Evolutionary conservation across 1,139 yeast species (phyloP).

Genomic region (Candida sp.): DNA sequence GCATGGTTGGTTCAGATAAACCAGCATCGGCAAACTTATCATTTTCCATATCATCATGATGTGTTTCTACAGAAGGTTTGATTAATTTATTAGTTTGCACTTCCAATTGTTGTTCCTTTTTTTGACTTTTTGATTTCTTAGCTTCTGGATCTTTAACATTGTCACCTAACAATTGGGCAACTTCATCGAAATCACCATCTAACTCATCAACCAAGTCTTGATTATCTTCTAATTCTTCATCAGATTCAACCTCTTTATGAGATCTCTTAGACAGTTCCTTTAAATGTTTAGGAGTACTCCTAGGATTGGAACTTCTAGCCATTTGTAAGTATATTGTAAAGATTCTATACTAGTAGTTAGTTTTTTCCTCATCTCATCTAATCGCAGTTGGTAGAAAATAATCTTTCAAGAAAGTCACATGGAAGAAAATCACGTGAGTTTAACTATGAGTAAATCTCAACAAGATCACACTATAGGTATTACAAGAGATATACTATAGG

Average conservation of each 20-base stretch:
- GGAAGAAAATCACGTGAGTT: too few species aligned
- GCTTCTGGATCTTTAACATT: constrained; percentile 40
- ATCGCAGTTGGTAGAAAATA: not conserved
- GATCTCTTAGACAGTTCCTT: constrained; percentile 7
- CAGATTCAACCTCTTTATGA: constrained; percentile 13
- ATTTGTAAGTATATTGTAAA: constrained; percentile 2
- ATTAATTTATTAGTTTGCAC: constrained; percentile 10
- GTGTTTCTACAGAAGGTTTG: constrained; percentile 20
- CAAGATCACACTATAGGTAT: too few species aligned
- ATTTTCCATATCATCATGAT: constrained; percentile 30
- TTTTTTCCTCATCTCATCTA: constrained; percentile 24
- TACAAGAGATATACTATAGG: too few species aligned
- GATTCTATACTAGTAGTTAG: not conserved
- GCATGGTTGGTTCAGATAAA: constrained; percentile 77
- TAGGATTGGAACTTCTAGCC: constrained; percentile 7
- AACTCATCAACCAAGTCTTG: constrained; percentile 46
- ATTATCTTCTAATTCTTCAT: constrained; percentile 29
- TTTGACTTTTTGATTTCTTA: constrained; percentile 17
- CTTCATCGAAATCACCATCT: constrained; percentile 54
- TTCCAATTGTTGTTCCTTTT: constrained; percentile 14
- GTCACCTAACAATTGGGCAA: constrained; percentile 49
- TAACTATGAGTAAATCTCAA: too few species aligned
- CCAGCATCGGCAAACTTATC: constrained; percentile 48
- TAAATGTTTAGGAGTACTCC: not conserved
- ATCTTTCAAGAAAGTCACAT: constrained; percentile 4